Base-by-base conservation (phyloP, 1,284 basidiomycete species). In the Cryptococcus amylolentus region DNA sequence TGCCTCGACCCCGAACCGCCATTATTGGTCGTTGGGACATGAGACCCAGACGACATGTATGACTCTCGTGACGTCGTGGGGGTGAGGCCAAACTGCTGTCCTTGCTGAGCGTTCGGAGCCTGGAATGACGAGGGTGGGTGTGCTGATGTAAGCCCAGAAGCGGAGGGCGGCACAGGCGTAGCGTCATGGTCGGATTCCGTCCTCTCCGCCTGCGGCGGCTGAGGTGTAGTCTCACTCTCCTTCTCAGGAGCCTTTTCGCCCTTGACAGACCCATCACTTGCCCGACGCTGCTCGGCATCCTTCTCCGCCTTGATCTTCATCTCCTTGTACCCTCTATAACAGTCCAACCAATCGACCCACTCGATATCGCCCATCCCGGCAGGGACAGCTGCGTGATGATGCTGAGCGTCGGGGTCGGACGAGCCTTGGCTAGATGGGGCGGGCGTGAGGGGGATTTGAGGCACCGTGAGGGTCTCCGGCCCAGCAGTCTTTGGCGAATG, bases 291-390 rank as follows among this genome's bases (percentile, higher is more conserved):
- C 12, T 58, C 63, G 23, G 52, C 52, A 45, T 63, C 55, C 5
- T 64, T 62, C 18, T 68, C 66, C 0, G 80, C 77, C 28, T 76
- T 64, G 37, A 83, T 73, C 68, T 82, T 82, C 49, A 80, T 81
- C 49, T 80, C 80, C 66, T 83, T 83, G 75, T 81, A 79, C 55
- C 77, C 73, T 52, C 80, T 79, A 66, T 83, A 83, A 63, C 81
- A 80, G 65, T 83, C 82, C 52, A 82, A 72, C 82, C 82, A 83
- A 62, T 83, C 82, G 31, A 83, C 80, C 82, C 82, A 83, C 61
- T 83, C 82, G 54, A 83, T 80, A 38, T 80, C 80, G 10, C 71
- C 69, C 10, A 77, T 60, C 8, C 49, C 49, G 10, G 41, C 41
- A 35, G 31, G 31, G 10, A 35, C 10, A 10, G 7, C 31, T 35